A percentile compares a stretch with the other conserved stretches of the same genome.
phyloP scores from a whole-genome alignment of 257 asterid species.

The Solanum stenotomum region DNA sequence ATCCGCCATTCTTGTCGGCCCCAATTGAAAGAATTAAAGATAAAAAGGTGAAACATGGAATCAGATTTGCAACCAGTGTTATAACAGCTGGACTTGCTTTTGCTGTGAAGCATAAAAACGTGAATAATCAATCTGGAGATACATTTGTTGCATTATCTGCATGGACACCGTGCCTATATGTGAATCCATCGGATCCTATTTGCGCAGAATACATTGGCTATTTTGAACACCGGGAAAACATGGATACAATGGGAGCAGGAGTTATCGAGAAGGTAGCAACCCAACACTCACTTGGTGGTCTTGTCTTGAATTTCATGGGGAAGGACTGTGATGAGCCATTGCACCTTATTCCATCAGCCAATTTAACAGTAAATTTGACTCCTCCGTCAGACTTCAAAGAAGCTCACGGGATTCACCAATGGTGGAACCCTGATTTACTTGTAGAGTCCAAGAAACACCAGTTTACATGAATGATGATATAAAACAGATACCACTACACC shows the following conservation, averaged over 20 bases:
- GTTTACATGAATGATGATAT: not conserved
- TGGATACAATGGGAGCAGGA: slow-evolving; percentile 79
- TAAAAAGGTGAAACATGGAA: slow-evolving; percentile 59
- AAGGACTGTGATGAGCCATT: slow-evolving; percentile 59
- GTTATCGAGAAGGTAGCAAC: slow-evolving; percentile 66
- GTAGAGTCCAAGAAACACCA: slow-evolving; percentile 42
- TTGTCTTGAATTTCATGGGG: slow-evolving; percentile 53
- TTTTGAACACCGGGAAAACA: slow-evolving; percentile 69
- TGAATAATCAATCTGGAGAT: slow-evolving; percentile 23
- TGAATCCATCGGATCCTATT: slow-evolving; percentile 61
- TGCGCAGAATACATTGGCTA: slow-evolving; percentile 81
- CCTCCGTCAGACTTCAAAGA: slow-evolving; percentile 48
- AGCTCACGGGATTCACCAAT: slow-evolving; percentile 92
- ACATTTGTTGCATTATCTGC: slow-evolving; percentile 37
- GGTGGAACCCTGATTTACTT: slow-evolving; percentile 70
- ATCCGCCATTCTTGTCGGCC: slow-evolving; percentile 80
- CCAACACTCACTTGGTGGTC: slow-evolving; percentile 72
- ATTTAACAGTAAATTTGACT: slow-evolving; percentile 36
- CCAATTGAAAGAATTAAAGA: slow-evolving; percentile 75
- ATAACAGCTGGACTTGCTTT: slow-evolving; percentile 83
- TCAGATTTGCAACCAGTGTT: slow-evolving; percentile 70
- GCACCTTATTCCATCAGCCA: slow-evolving; percentile 85
- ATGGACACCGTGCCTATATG: slow-evolving; percentile 67
- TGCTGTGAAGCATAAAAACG: slow-evolving; percentile 47
- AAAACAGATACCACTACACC: not conserved